Conservation (phyloP, 495 filamentous ascomycete species). For the Talaromyces thailandensis region DNA sequence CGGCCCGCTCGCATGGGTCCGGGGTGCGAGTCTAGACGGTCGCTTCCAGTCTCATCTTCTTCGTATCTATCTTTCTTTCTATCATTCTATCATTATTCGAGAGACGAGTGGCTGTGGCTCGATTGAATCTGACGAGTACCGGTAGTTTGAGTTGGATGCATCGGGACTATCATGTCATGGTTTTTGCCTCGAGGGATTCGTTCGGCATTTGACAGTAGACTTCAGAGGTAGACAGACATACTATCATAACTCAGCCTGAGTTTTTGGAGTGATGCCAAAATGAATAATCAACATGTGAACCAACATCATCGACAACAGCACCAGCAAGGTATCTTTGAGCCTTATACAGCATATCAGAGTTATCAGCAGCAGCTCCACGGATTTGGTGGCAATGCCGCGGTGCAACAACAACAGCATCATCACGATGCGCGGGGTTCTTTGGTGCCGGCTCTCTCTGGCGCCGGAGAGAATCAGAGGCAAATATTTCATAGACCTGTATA, state of each 20-base stretch:
- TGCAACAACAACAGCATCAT: background rate
- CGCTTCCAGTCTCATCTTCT: background rate
- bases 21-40: background rate
- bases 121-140: background rate
- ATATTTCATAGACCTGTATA: background rate
- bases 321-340: background rate
- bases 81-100: background rate
- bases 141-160: background rate
- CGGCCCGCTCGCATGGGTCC: background rate
- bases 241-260: too few species aligned
- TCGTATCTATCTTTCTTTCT: background rate
- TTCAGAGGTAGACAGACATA: background rate
- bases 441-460: background rate
- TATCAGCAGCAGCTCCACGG: background rate
- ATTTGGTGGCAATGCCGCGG: background rate
- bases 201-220: background rate
- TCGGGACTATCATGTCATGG: background rate
- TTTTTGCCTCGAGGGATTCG: background rate
- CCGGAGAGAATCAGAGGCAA: background rate
- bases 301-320: background rate
- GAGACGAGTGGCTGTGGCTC: background rate
- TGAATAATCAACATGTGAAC: background rate
- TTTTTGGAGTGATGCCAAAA: background rate
- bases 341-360: background rate
- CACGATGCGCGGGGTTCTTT: background rate